A percentile compares a stretch with the other conserved stretches of the same genome.
Conservation (phyloP, 108 stramenopile species). For the Discostella pseudostelligera region DNA sequence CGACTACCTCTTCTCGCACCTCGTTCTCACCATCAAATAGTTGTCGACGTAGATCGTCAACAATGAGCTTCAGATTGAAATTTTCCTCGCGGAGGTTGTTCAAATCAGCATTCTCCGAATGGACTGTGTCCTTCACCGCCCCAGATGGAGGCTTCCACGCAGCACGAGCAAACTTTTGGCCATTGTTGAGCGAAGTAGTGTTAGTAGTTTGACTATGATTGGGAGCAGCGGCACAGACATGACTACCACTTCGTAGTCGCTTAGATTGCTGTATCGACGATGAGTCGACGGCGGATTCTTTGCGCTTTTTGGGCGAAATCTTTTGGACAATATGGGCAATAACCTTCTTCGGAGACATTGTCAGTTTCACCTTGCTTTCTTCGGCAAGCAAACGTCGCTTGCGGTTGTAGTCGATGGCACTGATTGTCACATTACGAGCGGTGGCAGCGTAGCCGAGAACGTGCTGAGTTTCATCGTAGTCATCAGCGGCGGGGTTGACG, state of each 20-base stretch:
- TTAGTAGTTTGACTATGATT: slow-evolving; percentile 13
- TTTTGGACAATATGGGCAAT: slow-evolving; percentile 34
- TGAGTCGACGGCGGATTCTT: slow-evolving; percentile 17
- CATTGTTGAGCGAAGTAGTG: background rate
- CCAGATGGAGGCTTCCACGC: slow-evolving; percentile 1
- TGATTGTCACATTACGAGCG: slow-evolving; percentile 72
- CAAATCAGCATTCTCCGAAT: slow-evolving; percentile 27
- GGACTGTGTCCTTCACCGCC: slow-evolving; percentile 2
- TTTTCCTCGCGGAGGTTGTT: slow-evolving; percentile 37
- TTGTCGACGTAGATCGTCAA: slow-evolving; percentile 49
- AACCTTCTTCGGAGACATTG: slow-evolving; percentile 21
- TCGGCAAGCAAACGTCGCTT: slow-evolving; percentile 54
- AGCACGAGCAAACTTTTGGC: background rate
- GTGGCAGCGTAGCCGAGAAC: slow-evolving; percentile 82
- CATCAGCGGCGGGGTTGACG: slow-evolving; percentile 80
- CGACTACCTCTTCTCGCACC: slow-evolving; percentile 75
- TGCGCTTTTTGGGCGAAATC: slow-evolving; percentile 51
- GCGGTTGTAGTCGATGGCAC: slow-evolving; percentile 52
- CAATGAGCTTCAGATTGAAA: slow-evolving; percentile 40
- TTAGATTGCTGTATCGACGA: slow-evolving; percentile 25
- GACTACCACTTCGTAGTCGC: slow-evolving; percentile 27
- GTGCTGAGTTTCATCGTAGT: slow-evolving; percentile 94
- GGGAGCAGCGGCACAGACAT: background rate
- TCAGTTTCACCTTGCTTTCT: slow-evolving; percentile 34
- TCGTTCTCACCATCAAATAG: slow-evolving; percentile 56